Conservation (phyloP, 805 yeast species). For the Wickerhamomyces strasburgensis region DNA sequence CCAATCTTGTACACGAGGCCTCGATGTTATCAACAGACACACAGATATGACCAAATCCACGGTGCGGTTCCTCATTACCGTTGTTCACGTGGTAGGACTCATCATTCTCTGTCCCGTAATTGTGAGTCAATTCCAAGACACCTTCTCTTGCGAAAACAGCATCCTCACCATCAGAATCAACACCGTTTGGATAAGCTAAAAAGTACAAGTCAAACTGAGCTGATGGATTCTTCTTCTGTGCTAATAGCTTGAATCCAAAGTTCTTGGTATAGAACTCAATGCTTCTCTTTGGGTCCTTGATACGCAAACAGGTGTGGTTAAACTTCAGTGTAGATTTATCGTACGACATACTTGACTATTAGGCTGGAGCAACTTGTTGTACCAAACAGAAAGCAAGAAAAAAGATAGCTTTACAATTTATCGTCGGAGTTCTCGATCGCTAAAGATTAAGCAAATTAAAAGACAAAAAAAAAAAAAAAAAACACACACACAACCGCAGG, state of each 20-base stretch:
- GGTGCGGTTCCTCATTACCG: slow-evolving; percentile 79
- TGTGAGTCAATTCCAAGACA: slow-evolving; percentile 77
- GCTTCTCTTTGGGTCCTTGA: slow-evolving; percentile 74
- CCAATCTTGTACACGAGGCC: slow-evolving; percentile 52
- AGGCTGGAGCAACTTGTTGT: too few relatives aligned
- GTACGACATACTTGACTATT: neutral
- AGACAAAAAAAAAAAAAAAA: too few relatives aligned
- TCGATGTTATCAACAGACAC: slow-evolving; percentile 78
- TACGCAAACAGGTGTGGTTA: slow-evolving; percentile 75
- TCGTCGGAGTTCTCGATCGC: too few relatives aligned
- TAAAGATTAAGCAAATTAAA: too few relatives aligned
- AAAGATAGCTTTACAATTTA: too few relatives aligned
- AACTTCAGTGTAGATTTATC: slow-evolving; percentile 25
- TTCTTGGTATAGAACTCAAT: slow-evolving; percentile 66
- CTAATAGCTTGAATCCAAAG: slow-evolving; percentile 67
- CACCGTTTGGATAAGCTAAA: slow-evolving; percentile 38
- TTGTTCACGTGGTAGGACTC: slow-evolving; percentile 54
- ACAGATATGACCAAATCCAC: slow-evolving; percentile 95
- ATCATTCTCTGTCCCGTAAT: slow-evolving; percentile 66
- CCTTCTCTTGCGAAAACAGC: slow-evolving; percentile 39
- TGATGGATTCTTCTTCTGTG: slow-evolving; percentile 46
- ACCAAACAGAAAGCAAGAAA: too few relatives aligned
- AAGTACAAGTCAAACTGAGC: slow-evolving; percentile 63
- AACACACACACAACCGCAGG: too few relatives aligned
- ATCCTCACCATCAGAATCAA: slow-evolving; percentile 5